Evolutionary conservation across 139 green algal genomes (phyloP), one percentile per base, ranked within the genome.

Genomic region (Penium margaritaceum): DNA sequence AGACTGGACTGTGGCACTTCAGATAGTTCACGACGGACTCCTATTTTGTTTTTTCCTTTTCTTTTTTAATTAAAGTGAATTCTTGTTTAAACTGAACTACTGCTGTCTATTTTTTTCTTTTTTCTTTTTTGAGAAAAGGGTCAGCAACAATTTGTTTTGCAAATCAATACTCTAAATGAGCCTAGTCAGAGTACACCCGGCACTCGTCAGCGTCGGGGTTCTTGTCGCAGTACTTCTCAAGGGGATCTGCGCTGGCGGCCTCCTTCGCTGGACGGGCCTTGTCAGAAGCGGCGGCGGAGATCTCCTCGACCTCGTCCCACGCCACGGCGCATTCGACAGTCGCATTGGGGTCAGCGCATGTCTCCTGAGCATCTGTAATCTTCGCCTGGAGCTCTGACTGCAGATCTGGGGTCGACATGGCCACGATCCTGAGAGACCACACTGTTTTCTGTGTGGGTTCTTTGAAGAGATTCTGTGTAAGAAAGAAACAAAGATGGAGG

Each of bases 271-370:
- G 24, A 5, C 29, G 6, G 43, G 55, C 64, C 76, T 82, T 53
- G 61, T 82, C 38, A 37, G 68, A 43, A 44, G 47, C 46, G n/a
- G 75, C 70, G n/a, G 76, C 76, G 2, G 76, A 82, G n/a, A 82
- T 44, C 70, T 82, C 76, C 70, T 82, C 76, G 7, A 82, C 70
- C 43, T 82, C 75, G 32, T 82, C 76, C 76, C 76, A 82, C 17
- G 70, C 70, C 29, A 57, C 74, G 24, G 74, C 74, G 66, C 74
- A 81, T 53, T 81, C 74, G 21, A 15, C 66, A 19, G 38, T 41
- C 21, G 58, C 21, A 36, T 36, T 60, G 12, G 33, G 33, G 32
- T 41, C 38, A 1, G 33, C 41, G 71, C 71, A 78, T 38, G 66
- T 51, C n/a, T 81, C 74, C 57, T 75, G 33, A 21, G 74, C 74